Evolutionary conservation across 1,284 basidiomycete species (phyloP), one percentile per base, ranked within the genome.

Genomic region (Ustilago loliicola): DNA sequence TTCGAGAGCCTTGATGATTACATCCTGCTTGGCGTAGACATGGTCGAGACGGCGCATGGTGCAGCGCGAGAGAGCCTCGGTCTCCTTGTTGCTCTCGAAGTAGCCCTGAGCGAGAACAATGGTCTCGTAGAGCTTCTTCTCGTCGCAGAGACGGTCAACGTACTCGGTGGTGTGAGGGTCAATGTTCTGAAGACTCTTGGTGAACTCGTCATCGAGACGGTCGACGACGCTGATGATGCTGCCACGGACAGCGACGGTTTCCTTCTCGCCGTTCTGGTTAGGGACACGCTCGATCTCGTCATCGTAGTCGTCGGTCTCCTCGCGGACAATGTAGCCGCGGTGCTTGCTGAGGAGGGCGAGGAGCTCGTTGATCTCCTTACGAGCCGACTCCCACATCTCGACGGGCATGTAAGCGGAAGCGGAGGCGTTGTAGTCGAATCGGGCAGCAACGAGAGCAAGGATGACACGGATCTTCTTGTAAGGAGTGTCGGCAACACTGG

Each of bases 81-180:
- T 36, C 65, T 81, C 75, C 47, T 52, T 54, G 53, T 76, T 68
- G 55, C 51, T 58, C 74, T 86, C 85, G 66, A 98, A 98, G 87
- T 96, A 92, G 17, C 92, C 91, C 87, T 98, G 95, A 0, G 95
- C 92, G 67, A 93, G 92, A 87, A 93, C 94, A 80, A 99, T 96
- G 36, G 94, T 95, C 86, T 91, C 91, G 88, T 99, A 99, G 36
- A 99, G 90, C 38, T 92, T 91, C 84, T 96, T 94, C 88, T 99
- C 97, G 87, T 98, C 95, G 36, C 76, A 55, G 23, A 86, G 78
- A 25, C 88, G 95, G 93, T 98, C 96, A 62, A 99, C 93, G 87
- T 99, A 99, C 87, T 99, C 97, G 57, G 94, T 94, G 5, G 97
- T 95, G 87, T 99, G 97, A 17, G 97, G 96, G 86, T 99, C 97